Percentiles rank a stretch among this genome's conserved stretches.
These are phyloP conservation scores for Sporobolomyces roseus DNA, from an alignment of 768 basidiomycete genomes.

Conservation along the genomic window DNA sequence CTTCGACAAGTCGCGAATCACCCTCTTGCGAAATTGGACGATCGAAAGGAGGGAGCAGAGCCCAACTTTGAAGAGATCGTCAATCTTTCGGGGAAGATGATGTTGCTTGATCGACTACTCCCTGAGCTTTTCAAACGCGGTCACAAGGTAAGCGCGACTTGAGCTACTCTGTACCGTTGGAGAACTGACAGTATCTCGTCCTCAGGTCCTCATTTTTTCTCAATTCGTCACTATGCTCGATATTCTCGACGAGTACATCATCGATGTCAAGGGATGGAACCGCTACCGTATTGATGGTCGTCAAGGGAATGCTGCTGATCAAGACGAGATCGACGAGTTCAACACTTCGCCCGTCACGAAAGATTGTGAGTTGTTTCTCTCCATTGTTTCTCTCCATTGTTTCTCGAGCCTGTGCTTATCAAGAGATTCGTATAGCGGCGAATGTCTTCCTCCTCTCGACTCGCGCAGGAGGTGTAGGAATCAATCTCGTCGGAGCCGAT, in stretches of 20 bases:
- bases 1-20: conserved; percentile 78
- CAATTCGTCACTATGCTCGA: conserved; percentile 97
- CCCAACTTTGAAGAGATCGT: conserved; percentile 66
- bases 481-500: conserved; percentile 76
- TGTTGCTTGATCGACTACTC: conserved; percentile 83
- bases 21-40: conserved; percentile 62
- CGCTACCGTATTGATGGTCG: conserved; percentile 66
- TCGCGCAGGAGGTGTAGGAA: conserved; percentile 71
- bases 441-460: conserved; percentile 73
- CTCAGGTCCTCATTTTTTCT: conserved; percentile 52
- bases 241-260: conserved; percentile 70
- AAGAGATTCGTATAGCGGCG: conserved; percentile 34
- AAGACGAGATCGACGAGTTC: conserved; percentile 76
- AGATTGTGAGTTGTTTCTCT: conserved; percentile 53
- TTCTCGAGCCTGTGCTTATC: conserved; percentile 31
- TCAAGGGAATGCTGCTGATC: conserved; percentile 48
- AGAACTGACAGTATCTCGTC: not conserved
- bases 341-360: conserved; percentile 55
- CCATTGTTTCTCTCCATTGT: conserved; percentile 36
- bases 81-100: conserved; percentile 92
- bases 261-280: conserved; percentile 13
- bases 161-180: conserved; percentile 52
- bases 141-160: conserved; percentile 57
- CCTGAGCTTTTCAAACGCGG: conserved; percentile 70
- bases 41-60: conserved; percentile 80